Evolutionary conservation across 495 filamentous ascomycete genomes (phyloP).

Genomic region (Penicillium goetzii): DNA sequence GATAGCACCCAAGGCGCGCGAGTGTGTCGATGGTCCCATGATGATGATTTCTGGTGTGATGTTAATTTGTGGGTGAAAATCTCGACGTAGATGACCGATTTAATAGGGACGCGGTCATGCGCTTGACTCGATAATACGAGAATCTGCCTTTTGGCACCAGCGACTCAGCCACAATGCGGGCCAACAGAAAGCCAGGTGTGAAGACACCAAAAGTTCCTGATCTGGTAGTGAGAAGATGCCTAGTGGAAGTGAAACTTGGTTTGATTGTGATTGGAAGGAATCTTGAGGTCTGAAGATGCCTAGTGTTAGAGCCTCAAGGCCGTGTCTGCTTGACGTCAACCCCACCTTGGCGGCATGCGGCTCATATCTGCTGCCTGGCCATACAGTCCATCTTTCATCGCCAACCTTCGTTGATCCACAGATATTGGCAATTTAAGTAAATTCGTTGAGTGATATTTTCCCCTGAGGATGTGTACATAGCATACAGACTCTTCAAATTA

Average conservation of each 20-base stretch:
- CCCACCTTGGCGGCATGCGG: neutral
- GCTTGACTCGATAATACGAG: neutral
- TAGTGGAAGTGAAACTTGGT: neutral
- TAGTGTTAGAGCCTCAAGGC: neutral
- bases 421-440: too few species aligned
- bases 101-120: neutral
- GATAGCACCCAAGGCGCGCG: constrained; percentile 45
- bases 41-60: neutral
- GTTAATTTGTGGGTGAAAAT: neutral
- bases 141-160: neutral
- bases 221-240: neutral
- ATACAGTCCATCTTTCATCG: neutral
- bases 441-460: too few species aligned
- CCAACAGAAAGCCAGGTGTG: neutral
- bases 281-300: neutral
- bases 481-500: too few species aligned
- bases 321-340: too few species aligned
- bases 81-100: neutral
- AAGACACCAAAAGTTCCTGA: neutral
- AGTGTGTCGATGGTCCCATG: constrained; percentile 11
- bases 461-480: too few species aligned
- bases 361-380: neutral
- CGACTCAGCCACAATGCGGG: neutral
- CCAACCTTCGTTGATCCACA: neutral
- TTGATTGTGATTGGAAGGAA: neutral